Conservation (phyloP, 31 red algal species). For the Bonnemaisonia californica region DNA sequence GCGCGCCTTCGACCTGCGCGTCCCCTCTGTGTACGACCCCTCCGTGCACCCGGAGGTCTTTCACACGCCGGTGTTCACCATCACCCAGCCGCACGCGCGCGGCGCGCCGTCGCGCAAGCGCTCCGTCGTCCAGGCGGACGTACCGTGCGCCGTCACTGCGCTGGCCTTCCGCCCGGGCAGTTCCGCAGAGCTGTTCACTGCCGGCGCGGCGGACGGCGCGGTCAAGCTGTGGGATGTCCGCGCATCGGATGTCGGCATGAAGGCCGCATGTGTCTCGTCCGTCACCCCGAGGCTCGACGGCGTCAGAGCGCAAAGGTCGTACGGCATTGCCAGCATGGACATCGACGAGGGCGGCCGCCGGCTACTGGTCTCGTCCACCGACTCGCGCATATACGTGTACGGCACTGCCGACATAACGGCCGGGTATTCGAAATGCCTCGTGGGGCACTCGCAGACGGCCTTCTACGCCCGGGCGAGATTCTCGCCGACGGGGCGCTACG, state of each 20-base stretch:
- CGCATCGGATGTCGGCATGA: neutral
- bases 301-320: conserved; percentile 7
- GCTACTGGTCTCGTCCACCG: conserved; percentile 47
- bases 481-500: conserved; percentile 50
- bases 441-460: conserved; percentile 59
- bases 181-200: conserved; percentile 28
- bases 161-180: conserved; percentile 33
- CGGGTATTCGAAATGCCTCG: conserved; percentile 25
- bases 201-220: conserved; percentile 71
- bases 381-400: conserved; percentile 71
- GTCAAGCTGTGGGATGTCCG: conserved; percentile 84
- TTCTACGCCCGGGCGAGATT: conserved; percentile 73
- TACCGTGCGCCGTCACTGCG: conserved; percentile 40
- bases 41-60: neutral
- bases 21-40: conserved; percentile 13
- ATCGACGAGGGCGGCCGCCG: conserved; percentile 22
- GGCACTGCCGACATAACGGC: conserved; percentile 9
- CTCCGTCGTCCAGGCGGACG: neutral
- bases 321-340: conserved; percentile 56
- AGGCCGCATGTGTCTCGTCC: neutral
- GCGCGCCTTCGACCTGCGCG: conserved; percentile 32
- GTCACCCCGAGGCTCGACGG: neutral
- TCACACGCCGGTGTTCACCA: neutral
- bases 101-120: neutral
- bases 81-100: neutral